A percentile compares a stretch with the other conserved stretches of the same genome.
Evolutionary conservation across 2,329 filamentous ascomycete species (phyloP).

Genomic region (Diaporthe citrichinensis): DNA sequence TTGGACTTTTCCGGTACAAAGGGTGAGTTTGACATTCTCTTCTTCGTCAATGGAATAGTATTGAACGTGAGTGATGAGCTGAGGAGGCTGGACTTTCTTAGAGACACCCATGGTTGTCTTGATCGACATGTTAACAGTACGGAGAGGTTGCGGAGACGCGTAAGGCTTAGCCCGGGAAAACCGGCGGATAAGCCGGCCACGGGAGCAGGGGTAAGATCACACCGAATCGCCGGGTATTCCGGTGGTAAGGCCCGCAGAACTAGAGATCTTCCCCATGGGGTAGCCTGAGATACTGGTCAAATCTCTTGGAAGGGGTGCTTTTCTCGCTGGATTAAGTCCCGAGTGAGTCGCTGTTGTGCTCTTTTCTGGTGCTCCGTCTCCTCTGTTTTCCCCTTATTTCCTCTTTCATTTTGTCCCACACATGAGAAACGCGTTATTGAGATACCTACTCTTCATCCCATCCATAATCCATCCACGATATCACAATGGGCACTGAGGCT

Average conservation of each 20-base stretch:
- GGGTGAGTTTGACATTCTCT: conserved; percentile 6
- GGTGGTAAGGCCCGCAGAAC: background rate
- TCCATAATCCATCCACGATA: too few relatives aligned
- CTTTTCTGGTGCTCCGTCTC: too few relatives aligned
- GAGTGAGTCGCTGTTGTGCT: background rate
- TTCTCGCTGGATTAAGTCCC: background rate
- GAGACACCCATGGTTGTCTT: background rate
- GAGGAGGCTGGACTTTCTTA: too few relatives aligned
- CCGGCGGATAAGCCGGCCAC: conserved; percentile 17
- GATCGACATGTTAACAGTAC: background rate
- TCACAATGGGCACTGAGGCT: background rate
- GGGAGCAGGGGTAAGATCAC: background rate
- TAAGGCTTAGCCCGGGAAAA: conserved; percentile 6
- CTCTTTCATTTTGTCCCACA: background rate
- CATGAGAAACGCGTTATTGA: background rate
- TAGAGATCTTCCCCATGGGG: background rate
- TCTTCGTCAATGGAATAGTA: background rate
- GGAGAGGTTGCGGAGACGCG: background rate
- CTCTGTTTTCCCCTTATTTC: too few relatives aligned
- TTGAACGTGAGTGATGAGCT: background rate
- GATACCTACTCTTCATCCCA: background rate
- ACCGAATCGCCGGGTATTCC: conserved; percentile 7
- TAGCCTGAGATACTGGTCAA: background rate
- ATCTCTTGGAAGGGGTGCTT: too few relatives aligned
- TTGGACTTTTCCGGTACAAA: background rate